Percentiles rank a stretch among this genome's conserved stretches.
Conservation (phyloP, 768 basidiomycete species). For the Hericium rajendrae region DNA sequence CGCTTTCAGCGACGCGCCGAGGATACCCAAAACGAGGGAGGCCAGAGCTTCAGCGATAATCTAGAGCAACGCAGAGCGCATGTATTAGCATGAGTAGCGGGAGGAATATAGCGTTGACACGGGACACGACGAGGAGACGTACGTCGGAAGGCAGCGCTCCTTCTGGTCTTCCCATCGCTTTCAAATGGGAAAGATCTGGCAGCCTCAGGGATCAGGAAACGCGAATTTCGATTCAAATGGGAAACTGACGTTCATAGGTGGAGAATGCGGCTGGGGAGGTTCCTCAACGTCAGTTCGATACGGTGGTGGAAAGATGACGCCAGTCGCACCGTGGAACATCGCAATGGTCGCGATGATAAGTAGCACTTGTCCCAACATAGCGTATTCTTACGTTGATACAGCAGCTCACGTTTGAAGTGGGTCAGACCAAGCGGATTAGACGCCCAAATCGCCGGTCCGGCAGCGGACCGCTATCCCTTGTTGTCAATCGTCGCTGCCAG, state of each 20-base stretch:
- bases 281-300: no score
- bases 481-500: no score
- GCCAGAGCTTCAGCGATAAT: constrained; percentile 57
- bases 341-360: constrained; percentile 5
- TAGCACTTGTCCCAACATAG: constrained; percentile 5
- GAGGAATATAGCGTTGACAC: not conserved
- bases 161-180: constrained; percentile 66
- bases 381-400: not conserved
- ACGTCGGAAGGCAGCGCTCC: constrained; percentile 58
- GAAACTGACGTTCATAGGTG: constrained; percentile 62
- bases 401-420: no score
- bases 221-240: not conserved
- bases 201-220: not conserved
- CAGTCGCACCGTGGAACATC: constrained; percentile 10
- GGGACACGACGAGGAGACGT: constrained; percentile 12
- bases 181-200: constrained; percentile 66
- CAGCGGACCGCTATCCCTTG: no score
- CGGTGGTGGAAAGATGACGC: not conserved
- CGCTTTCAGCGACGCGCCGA: constrained; percentile 65
- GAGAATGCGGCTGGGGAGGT: constrained; percentile 58
- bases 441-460: no score
- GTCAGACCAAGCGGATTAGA: no score
- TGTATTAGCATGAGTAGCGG: not conserved
- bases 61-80: constrained; percentile 25
- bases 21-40: constrained; percentile 54